A percentile compares a stretch with the other conserved stretches of the same genome.
phyloP scores from a whole-genome alignment of 2,329 filamentous ascomycete species.

The Verticillium tricorpus region DNA sequence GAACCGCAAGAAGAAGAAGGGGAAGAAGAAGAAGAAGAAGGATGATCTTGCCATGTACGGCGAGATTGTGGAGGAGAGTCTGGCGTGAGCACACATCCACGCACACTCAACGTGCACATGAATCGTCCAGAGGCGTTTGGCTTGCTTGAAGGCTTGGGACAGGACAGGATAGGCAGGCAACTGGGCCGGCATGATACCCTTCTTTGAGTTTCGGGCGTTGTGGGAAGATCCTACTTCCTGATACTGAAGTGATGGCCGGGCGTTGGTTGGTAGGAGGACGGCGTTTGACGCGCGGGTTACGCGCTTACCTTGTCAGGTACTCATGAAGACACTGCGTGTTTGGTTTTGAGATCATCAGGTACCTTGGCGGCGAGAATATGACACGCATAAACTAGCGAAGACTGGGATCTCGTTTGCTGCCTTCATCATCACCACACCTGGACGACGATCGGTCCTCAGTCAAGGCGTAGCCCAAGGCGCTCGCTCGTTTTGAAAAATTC shows the following conservation, averaged over 20 bases:
- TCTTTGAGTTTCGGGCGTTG: not conserved
- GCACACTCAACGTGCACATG: no score
- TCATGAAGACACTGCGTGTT: not conserved
- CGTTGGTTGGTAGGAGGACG: not conserved
- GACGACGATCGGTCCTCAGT: not conserved
- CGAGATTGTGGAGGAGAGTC: slow-evolving; percentile 10
- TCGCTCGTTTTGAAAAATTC: not conserved
- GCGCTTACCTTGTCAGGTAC: not conserved
- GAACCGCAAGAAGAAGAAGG: slow-evolving; percentile 24
- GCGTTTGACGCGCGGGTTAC: not conserved
- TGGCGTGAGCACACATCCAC: not conserved
- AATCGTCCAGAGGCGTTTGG: not conserved
- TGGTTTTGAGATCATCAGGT: not conserved
- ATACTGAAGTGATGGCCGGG: not conserved
- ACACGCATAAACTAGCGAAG: no score
- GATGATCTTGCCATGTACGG: slow-evolving; percentile 22
- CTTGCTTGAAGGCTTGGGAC: not conserved
- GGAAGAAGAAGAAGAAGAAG: slow-evolving; percentile 24
- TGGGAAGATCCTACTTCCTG: not conserved
- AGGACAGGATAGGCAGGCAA: not conserved
- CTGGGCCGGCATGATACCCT: not conserved
- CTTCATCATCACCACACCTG: no score
- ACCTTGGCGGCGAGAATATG: no score
- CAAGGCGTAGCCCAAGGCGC: not conserved
- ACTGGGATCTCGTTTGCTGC: no score